A percentile compares a stretch with the other conserved stretches of the same genome.
These are phyloP conservation scores for Nannochloropsis salina DNA, from an alignment of 108 stramenopile species.

Conservation along the genomic window DNA sequence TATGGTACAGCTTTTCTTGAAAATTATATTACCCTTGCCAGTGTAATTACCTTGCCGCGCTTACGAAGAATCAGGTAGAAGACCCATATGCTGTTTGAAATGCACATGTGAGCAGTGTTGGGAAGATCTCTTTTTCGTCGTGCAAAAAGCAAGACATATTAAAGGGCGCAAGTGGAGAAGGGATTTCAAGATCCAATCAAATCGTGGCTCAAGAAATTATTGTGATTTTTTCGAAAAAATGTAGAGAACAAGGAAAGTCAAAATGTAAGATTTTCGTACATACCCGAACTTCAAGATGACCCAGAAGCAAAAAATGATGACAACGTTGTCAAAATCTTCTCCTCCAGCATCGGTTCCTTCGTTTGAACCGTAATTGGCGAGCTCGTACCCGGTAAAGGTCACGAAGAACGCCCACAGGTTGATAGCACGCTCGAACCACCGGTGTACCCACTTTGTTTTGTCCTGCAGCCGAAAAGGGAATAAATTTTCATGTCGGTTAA, in stretches of 20 bases:
- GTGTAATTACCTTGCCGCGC: neutral
- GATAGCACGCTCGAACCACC: neutral
- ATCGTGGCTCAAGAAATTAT: no score
- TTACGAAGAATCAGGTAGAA: neutral
- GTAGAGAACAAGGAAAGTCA: no score
- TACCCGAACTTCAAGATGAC: neutral
- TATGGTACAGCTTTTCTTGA: neutral
- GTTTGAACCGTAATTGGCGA: slow-evolving; percentile 11
- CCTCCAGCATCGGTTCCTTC: neutral
- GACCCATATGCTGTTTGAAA: neutral
- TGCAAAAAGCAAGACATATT: no score
- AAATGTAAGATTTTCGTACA: neutral
- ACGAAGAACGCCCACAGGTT: slow-evolving; percentile 8
- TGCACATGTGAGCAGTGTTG: neutral
- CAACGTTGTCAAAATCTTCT: neutral
- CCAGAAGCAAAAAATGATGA: slow-evolving; percentile 1
- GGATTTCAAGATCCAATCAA: no score
- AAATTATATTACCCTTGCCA: neutral
- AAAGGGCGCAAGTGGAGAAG: no score
- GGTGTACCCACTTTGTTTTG: neutral
- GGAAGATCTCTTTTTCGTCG: no score
- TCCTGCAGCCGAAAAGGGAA: neutral
- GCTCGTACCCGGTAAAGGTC: neutral
- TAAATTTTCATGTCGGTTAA: neutral
- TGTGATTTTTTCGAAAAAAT: no score